phyloP scores from a whole-genome alignment of 768 basidiomycete genomes.

The Lactifluus volemus region DNA sequence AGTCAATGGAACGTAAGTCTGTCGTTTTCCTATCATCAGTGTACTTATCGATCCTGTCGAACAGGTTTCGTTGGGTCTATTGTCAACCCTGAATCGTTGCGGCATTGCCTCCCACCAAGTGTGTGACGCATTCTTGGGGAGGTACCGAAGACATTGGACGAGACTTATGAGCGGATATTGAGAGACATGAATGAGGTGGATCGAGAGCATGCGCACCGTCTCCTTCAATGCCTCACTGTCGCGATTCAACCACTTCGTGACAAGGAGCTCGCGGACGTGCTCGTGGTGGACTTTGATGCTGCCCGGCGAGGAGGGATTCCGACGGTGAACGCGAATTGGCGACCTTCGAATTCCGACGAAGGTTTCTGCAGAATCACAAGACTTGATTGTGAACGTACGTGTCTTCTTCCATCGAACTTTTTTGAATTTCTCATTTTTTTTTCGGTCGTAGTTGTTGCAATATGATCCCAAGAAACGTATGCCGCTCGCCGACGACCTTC shows the following conservation, averaged over 20 bases:
- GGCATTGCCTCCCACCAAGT: background rate
- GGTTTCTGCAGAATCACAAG: slow-evolving; percentile 36
- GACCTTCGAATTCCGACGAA: slow-evolving; percentile 48
- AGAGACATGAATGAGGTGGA: background rate
- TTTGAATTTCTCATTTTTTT: no score
- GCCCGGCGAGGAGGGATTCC: background rate
- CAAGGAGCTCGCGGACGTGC: background rate
- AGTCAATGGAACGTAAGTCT: slow-evolving; percentile 2
- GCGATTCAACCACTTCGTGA: background rate
- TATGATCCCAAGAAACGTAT: slow-evolving; percentile 37
- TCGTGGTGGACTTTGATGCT: slow-evolving; percentile 6
- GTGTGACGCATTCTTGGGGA: background rate
- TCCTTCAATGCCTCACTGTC: background rate
- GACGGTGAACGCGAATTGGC: background rate
- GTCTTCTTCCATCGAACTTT: no score
- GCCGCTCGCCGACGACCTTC: slow-evolving; percentile 35
- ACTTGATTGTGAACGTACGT: slow-evolving; percentile 37
- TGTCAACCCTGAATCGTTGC: background rate
- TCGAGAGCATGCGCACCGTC: background rate
- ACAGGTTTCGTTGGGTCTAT: background rate
- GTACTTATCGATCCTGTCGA: background rate
- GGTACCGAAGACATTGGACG: background rate
- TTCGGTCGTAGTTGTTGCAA: slow-evolving; percentile 60
- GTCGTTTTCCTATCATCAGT: no score
- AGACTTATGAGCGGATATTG: background rate